Evolutionary conservation across 2,329 filamentous ascomycete species (phyloP).

Genomic region (Aspergillus sp.): DNA sequence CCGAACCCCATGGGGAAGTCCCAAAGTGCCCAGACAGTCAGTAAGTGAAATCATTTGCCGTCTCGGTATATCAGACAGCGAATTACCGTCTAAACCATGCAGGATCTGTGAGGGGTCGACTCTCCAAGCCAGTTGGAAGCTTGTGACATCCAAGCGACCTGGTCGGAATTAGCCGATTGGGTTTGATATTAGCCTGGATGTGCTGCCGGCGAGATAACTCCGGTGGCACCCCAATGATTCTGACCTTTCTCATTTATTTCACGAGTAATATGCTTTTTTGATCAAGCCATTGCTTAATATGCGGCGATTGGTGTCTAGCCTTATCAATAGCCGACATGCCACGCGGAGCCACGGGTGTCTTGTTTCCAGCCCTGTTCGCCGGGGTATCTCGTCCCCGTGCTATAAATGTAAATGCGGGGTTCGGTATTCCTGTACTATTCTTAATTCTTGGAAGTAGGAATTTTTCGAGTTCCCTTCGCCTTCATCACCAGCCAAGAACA

Average conservation of each 20-base stretch:
- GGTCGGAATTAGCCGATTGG: neutral
- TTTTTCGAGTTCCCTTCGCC: neutral
- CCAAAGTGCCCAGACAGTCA: neutral
- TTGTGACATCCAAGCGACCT: neutral
- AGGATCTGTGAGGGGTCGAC: neutral
- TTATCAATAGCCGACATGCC: neutral
- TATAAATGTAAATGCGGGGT: neutral
- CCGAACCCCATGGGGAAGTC: neutral
- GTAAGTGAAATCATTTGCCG: neutral
- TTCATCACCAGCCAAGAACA: neutral
- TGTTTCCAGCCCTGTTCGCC: neutral
- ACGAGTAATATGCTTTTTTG: too few species aligned
- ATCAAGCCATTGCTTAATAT: neutral
- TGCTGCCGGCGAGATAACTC: neutral
- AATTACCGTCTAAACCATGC: neutral
- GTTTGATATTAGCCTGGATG: too few species aligned
- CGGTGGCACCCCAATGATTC: neutral
- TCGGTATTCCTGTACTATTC: neutral
- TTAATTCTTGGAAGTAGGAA: neutral
- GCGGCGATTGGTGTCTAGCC: neutral
- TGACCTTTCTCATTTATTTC: too few species aligned
- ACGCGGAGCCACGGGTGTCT: neutral
- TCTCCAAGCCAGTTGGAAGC: neutral
- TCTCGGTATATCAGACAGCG: neutral
- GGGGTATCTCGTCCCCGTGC: neutral